Conservation (phyloP, 495 filamentous ascomycete species). For the Filosporella fistucella region DNA sequence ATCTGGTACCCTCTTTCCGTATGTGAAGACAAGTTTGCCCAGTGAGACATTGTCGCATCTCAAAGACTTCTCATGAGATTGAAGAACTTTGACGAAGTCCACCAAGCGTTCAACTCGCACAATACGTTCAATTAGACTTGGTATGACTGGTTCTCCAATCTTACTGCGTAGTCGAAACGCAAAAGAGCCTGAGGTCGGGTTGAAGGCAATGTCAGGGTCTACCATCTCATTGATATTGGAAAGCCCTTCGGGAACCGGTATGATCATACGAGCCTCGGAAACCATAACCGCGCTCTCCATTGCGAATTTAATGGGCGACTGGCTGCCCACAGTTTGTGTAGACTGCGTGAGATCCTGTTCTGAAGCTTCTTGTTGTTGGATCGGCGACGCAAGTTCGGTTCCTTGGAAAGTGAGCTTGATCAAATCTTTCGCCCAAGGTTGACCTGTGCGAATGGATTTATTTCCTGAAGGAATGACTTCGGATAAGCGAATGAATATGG, state of each 20-base stretch:
- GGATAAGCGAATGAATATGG: constrained; percentile 37
- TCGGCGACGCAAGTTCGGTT: constrained; percentile 13
- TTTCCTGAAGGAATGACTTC: constrained; percentile 30
- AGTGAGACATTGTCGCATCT: constrained; percentile 54
- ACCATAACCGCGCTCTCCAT: constrained; percentile 26
- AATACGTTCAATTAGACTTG: constrained; percentile 48
- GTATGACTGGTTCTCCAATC: constrained; percentile 52
- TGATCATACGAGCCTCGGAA: constrained; percentile 34
- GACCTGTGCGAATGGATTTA: constrained; percentile 14
- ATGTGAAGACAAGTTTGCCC: constrained; percentile 57
- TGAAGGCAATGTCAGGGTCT: constrained; percentile 57
- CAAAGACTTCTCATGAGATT: constrained; percentile 42
- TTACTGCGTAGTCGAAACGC: constrained; percentile 50
- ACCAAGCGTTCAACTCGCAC: constrained; percentile 60
- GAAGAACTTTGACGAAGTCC: constrained; percentile 58
- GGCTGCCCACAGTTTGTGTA: not conserved
- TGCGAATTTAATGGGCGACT: not conserved
- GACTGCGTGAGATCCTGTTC: constrained; percentile 15
- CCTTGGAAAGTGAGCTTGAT: constrained; percentile 49
- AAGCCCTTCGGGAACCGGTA: constrained; percentile 34
- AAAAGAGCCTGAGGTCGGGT: constrained; percentile 51
- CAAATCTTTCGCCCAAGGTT: constrained; percentile 48
- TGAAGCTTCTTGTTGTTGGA: not conserved
- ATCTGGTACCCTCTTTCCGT: constrained; percentile 26
- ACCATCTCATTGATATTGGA: constrained; percentile 43